These are phyloP conservation scores for Naganishia albida DNA, from an alignment of 1,284 basidiomycete species.

Conservation along the genomic window DNA sequence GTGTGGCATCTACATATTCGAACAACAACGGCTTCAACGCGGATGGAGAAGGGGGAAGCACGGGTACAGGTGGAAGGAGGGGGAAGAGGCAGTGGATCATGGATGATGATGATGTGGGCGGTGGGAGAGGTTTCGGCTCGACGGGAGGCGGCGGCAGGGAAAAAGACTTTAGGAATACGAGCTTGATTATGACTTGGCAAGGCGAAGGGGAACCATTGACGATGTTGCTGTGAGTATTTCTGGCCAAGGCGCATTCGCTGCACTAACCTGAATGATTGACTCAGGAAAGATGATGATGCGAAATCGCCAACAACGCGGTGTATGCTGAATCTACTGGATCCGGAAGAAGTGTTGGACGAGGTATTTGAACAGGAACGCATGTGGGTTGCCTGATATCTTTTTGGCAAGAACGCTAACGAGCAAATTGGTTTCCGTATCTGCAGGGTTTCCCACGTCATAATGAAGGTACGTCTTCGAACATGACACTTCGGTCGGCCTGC, in stretches of 20 bases:
- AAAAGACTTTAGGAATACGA: conserved; percentile 56
- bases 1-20: conserved; percentile 33
- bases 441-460: conserved; percentile 77
- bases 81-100: conserved; percentile 30
- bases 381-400: conserved; percentile 55
- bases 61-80: conserved; percentile 22
- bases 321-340: conserved; percentile 81
- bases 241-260: not conserved
- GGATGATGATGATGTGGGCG: conserved; percentile 25
- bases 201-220: conserved; percentile 77
- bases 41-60: conserved; percentile 2
- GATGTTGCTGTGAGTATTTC: conserved; percentile 69
- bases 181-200: conserved; percentile 79
- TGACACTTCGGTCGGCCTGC: too few relatives aligned
- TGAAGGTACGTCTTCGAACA: conserved; percentile 63
- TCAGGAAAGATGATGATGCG: conserved; percentile 72
- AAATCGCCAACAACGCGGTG: conserved; percentile 83
- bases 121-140: conserved; percentile 22
- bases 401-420: conserved; percentile 3
- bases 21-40: conserved; percentile 36
- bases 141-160: not conserved
- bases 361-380: conserved; percentile 70
- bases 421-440: conserved; percentile 21
- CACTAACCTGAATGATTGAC: not conserved
- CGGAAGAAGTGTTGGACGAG: conserved; percentile 77